Percentiles rank a stretch among this genome's conserved stretches.
Evolutionary conservation across 78 protist genomes (phyloP).

Genomic region (Dictyostelium purpureum): DNA sequence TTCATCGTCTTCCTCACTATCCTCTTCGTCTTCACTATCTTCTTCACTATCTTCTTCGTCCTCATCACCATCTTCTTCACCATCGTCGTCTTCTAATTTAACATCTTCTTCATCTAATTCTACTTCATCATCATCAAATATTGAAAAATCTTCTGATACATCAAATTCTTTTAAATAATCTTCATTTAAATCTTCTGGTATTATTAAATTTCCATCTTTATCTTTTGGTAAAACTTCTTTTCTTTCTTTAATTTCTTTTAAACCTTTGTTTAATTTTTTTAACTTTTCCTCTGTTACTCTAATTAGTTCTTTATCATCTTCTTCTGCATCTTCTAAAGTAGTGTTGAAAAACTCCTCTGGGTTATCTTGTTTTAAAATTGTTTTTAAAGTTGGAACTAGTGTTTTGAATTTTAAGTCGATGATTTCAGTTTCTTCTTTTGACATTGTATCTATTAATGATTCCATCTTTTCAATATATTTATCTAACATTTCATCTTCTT

Average conservation of each 20-base stretch:
- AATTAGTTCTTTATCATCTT: not conserved
- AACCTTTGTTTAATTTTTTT: not conserved
- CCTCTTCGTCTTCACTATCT: not conserved
- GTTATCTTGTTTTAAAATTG: not conserved
- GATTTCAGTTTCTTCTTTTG: not conserved
- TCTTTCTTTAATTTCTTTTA: not conserved
- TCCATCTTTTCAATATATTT: not conserved
- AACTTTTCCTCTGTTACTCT: not conserved
- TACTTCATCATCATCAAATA: not conserved
- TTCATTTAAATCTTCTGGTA: not conserved
- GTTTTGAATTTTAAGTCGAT: not conserved
- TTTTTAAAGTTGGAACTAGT: not conserved
- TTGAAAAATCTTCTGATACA: not conserved
- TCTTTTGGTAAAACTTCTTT: not conserved
- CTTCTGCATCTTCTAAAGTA: slow-evolving; percentile 15
- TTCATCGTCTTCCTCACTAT: slow-evolving; percentile 16
- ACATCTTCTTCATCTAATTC: not conserved
- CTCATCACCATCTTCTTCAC: not conserved
- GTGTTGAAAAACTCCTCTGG: slow-evolving; percentile 5
- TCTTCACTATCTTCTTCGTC: not conserved
- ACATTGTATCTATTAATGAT: not conserved
- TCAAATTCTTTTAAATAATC: not conserved
- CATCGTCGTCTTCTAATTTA: not conserved
- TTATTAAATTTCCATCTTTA: not conserved
- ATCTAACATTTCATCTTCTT: slow-evolving; percentile 28